phyloP scores from a whole-genome alignment of 805 yeast genomes.

The Jamesozyma lodderae region DNA sequence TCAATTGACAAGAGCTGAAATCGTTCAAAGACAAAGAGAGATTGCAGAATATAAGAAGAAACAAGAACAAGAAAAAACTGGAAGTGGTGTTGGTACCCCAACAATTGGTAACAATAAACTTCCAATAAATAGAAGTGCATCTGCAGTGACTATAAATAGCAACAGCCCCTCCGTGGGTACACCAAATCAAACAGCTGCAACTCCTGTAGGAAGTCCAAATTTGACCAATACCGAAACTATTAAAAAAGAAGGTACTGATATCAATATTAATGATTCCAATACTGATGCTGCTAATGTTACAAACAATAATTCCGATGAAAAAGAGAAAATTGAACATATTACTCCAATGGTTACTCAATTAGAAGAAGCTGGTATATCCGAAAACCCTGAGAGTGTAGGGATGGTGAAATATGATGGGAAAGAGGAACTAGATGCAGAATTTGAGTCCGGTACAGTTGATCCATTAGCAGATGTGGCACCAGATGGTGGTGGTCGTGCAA shows the following conservation, averaged over 20 bases:
- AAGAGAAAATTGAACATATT: not conserved
- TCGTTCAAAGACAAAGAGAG: constrained; percentile 52
- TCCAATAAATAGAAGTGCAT: too few species aligned
- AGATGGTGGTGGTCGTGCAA: constrained; percentile 75
- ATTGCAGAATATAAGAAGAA: constrained; percentile 31
- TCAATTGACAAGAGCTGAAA: constrained; percentile 69
- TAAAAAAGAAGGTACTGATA: too few species aligned
- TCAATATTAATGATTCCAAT: not conserved
- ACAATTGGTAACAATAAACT: not conserved
- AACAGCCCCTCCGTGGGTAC: not conserved
- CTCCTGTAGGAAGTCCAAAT: not conserved
- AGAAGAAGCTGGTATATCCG: constrained; percentile 33
- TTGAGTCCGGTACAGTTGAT: constrained; percentile 29
- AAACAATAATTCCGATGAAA: not conserved
- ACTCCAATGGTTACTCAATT: constrained; percentile 22
- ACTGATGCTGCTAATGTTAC: not conserved
- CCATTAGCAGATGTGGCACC: constrained; percentile 71
- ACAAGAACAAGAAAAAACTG: constrained; percentile 30
- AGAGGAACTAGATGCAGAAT: constrained; percentile 35
- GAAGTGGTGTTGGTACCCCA: not conserved
- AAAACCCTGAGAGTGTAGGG: constrained; percentile 32
- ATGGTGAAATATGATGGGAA: constrained; percentile 34
- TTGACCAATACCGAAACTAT: not conserved
- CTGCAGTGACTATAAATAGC: constrained; percentile 1
- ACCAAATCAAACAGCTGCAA: not conserved